phyloP scores from a whole-genome alignment of 768 basidiomycete genomes.

The Serendipita sp. region DNA sequence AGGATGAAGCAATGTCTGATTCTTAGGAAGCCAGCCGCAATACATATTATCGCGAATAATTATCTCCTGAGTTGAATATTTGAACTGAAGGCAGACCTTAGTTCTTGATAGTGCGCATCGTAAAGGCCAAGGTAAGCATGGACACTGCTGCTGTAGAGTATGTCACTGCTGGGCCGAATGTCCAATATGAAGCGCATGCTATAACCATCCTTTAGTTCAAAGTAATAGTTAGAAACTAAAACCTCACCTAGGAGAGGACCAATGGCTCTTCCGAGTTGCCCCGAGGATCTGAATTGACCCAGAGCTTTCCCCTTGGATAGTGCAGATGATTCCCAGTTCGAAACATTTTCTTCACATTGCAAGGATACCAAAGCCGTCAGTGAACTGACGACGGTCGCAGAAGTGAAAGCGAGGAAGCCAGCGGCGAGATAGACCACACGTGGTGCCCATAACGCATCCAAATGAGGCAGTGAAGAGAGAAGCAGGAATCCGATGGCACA shows the following conservation, averaged over 20 bases:
- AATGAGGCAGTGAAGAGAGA: conserved; percentile 53
- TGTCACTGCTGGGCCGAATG: conserved; percentile 66
- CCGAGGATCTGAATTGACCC: conserved; percentile 78
- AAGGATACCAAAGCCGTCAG: conserved; percentile 81
- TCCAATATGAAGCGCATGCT: conserved; percentile 85
- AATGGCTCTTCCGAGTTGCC: conserved; percentile 84
- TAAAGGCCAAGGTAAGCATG: conserved; percentile 41
- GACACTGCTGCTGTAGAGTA: conserved; percentile 47
- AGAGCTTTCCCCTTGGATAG: conserved; percentile 73
- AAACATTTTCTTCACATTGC: conserved; percentile 68
- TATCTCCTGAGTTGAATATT: not conserved
- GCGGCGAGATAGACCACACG: conserved; percentile 47
- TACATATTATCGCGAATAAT: not conserved
- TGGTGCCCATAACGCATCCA: conserved; percentile 25
- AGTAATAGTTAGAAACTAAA: not conserved
- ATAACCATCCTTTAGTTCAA: conserved; percentile 1
- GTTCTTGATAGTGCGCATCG: conserved; percentile 38
- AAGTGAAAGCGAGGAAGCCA: conserved; percentile 79
- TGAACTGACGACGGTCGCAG: conserved; percentile 87
- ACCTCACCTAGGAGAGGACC: conserved; percentile 73
- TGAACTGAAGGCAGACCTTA: conserved; percentile 12
- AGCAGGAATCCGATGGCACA: conserved; percentile 57
- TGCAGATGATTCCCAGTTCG: conserved; percentile 45
- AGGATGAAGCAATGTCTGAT: conserved; percentile 10
- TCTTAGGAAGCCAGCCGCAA: not conserved